A percentile compares a stretch with the other conserved stretches of the same genome.
Conservation (phyloP, 768 basidiomycete species). For the Pleurotus tuoliensis region DNA sequence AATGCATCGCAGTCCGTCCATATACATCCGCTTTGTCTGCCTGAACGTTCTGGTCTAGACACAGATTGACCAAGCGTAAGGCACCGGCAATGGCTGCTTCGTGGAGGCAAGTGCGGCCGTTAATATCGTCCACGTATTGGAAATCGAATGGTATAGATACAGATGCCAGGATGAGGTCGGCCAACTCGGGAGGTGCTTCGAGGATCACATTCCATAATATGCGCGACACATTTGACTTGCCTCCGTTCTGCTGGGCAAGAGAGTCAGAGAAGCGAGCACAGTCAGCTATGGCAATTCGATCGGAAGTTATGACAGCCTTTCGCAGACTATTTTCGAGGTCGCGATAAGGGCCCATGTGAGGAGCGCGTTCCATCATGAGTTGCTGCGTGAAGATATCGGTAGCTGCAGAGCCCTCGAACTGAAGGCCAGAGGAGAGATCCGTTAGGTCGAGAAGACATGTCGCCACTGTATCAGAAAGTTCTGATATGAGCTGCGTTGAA, state of each 20-base stretch:
- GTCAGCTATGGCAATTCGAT: conserved; percentile 59
- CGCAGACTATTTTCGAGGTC: conserved; percentile 88
- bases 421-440: conserved; percentile 69
- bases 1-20: conserved; percentile 91
- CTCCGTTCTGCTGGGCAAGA: conserved; percentile 55
- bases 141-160: conserved; percentile 78
- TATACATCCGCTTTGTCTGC: conserved; percentile 81
- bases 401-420: conserved; percentile 75
- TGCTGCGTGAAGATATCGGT: conserved; percentile 75
- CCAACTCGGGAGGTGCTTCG: conserved; percentile 70
- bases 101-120: conserved; percentile 90
- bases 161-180: conserved; percentile 69
- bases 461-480: conserved; percentile 89
- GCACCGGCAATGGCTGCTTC: conserved; percentile 88
- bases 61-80: conserved; percentile 72
- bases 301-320: conserved; percentile 65
- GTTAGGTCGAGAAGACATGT: conserved; percentile 77
- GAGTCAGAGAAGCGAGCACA: conserved; percentile 69
- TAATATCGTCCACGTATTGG: conserved; percentile 93
- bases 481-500: conserved; percentile 77
- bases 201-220: conserved; percentile 93
- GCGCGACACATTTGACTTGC: conserved; percentile 73
- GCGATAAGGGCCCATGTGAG: conserved; percentile 69
- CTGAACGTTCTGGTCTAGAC: conserved; percentile 69
- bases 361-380: conserved; percentile 57